These are phyloP conservation scores for Talaromyces piceae DNA, from an alignment of 2,329 filamentous ascomycete species.

Conservation along the genomic window DNA sequence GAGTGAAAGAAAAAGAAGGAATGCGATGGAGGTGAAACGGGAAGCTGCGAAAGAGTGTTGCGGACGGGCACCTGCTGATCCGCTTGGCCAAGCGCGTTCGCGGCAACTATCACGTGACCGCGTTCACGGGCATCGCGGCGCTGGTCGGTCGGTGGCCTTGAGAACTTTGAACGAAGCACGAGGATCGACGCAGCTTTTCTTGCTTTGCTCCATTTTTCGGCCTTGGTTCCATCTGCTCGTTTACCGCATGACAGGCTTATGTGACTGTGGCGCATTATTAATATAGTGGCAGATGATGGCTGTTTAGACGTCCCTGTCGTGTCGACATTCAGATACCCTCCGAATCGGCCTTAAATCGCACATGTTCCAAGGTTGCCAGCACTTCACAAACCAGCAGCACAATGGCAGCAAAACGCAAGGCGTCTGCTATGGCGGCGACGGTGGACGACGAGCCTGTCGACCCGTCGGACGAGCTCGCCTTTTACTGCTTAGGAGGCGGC, in stretches of 20 bases:
- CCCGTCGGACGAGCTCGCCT: slow-evolving; percentile 87
- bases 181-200: neutral
- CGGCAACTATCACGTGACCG: slow-evolving; percentile 18
- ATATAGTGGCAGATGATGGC: neutral
- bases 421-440: slow-evolving; percentile 61
- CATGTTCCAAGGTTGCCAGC: slow-evolving; percentile 14
- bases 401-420: slow-evolving; percentile 95
- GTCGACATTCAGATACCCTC: neutral
- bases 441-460: slow-evolving; percentile 77
- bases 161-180: neutral
- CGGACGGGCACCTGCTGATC: slow-evolving; percentile 12
- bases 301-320: neutral
- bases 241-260: neutral
- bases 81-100: slow-evolving; percentile 13
- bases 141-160: neutral
- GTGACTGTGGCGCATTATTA: neutral
- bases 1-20: slow-evolving; percentile 14
- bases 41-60: slow-evolving; percentile 4
- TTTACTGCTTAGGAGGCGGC: slow-evolving; percentile 85
- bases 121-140: neutral
- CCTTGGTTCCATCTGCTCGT: neutral
- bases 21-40: slow-evolving; percentile 10
- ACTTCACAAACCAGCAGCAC: neutral
- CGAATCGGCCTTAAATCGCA: neutral
- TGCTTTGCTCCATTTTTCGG: too few species aligned